Evolutionary conservation across 768 basidiomycete species (phyloP).

Genomic region (Nidularia sp.): DNA sequence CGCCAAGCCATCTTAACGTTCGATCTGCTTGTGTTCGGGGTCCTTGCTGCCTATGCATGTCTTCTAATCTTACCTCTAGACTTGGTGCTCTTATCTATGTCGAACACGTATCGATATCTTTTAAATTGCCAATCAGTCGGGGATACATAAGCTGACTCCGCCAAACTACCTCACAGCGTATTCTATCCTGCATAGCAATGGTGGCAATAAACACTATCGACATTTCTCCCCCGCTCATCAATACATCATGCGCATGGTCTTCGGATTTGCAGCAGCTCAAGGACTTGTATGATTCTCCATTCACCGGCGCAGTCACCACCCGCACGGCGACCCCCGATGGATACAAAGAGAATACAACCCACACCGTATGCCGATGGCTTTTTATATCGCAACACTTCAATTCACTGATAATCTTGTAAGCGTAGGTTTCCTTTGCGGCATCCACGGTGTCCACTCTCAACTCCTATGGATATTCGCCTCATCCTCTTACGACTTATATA

Average conservation of each 20-base stretch:
- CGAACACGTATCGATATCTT: no score
- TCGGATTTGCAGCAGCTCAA: constrained; percentile 61
- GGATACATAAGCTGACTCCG: not conserved
- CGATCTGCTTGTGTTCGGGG: no score
- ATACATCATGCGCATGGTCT: constrained; percentile 82
- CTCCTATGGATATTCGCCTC: constrained; percentile 85
- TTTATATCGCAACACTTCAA: constrained; percentile 1
- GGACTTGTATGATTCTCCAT: constrained; percentile 58
- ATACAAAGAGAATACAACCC: constrained; percentile 58
- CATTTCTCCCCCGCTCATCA: constrained; percentile 65
- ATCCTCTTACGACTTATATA: constrained; percentile 64
- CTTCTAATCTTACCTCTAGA: no score
- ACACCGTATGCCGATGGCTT: constrained; percentile 44
- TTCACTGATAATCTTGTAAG: no score
- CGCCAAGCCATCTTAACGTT: no score
- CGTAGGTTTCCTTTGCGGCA: constrained; percentile 57
- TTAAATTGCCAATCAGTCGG: no score
- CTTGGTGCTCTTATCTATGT: no score
- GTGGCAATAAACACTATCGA: constrained; percentile 51
- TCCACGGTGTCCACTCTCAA: constrained; percentile 63
- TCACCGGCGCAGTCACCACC: constrained; percentile 79
- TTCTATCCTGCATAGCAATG: constrained; percentile 30
- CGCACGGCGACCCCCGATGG: constrained; percentile 72
- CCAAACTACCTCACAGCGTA: not conserved
- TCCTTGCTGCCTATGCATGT: no score